Conservation (phyloP, 352 stramenopile genomes). For the Thraustochytrium striatum region DNA sequence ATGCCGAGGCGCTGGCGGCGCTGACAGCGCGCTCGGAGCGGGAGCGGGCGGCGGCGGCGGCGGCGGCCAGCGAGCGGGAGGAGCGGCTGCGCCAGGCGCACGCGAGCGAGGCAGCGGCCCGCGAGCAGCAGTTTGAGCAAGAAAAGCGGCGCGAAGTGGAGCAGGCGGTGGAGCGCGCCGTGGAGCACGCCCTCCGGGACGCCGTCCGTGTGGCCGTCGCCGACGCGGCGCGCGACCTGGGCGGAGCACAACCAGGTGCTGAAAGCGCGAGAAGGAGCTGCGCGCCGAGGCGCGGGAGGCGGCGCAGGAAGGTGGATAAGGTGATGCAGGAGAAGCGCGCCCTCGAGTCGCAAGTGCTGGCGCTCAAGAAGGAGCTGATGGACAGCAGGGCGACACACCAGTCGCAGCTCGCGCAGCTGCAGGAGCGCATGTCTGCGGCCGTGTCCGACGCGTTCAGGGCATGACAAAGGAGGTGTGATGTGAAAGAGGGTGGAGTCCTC, state of each 20-base stretch:
- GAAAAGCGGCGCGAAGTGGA: background rate
- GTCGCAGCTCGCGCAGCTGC: conserved; percentile 9
- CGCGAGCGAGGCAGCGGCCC: background rate
- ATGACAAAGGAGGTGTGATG: no score
- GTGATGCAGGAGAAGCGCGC: background rate
- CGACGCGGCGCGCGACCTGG: conserved; percentile 2
- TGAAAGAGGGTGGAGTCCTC: background rate
- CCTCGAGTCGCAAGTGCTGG: background rate
- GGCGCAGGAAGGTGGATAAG: background rate
- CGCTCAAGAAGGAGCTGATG: background rate
- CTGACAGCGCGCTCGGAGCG: background rate
- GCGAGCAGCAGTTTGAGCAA: background rate
- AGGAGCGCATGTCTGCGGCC: background rate
- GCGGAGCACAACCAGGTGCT: conserved; percentile 8
- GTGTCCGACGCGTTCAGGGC: background rate
- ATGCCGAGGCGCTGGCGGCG: background rate
- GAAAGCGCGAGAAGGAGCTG: conserved; percentile 11
- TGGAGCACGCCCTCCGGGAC: conserved; percentile 10
- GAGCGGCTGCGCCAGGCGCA: background rate
- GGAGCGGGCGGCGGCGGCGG: background rate
- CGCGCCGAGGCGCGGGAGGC: conserved; percentile 2
- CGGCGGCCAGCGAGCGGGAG: background rate
- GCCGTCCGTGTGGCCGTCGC: conserved; percentile 1
- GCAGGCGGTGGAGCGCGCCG: conserved; percentile 10
- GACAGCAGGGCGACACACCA: background rate